A percentile compares a stretch with the other conserved stretches of the same genome.
Conservation (phyloP, 164 flowering plant genomes). For the Piper betle region DNA sequence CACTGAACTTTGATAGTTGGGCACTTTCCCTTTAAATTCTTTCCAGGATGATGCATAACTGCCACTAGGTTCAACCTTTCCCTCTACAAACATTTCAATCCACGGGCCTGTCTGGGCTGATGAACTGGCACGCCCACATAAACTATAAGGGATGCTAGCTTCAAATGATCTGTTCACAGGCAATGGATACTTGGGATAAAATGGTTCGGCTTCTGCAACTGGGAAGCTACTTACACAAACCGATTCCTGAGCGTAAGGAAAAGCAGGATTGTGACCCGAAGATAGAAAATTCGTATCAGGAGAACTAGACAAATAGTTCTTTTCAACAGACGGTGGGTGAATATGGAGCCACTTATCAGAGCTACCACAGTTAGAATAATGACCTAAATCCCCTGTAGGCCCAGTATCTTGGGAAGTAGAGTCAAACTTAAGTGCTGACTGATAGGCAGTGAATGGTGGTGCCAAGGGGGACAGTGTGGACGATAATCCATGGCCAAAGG, state of each 20-base stretch:
- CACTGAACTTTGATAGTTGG: constrained; percentile 1
- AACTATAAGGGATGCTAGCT: background rate
- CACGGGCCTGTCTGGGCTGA: constrained; percentile 4
- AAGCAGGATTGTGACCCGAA: background rate
- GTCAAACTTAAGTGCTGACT: background rate
- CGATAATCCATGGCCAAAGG: constrained; percentile 4
- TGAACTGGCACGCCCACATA: background rate
- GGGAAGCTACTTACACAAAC: background rate
- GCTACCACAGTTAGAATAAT: background rate
- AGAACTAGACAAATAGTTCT: no score
- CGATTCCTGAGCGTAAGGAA: constrained; percentile 1
- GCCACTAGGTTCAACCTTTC: background rate
- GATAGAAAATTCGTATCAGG: background rate
- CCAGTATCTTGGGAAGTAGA: background rate
- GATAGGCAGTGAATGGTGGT: constrained; percentile 12
- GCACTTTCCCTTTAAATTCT: background rate
- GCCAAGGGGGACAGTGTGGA: constrained; percentile 13
- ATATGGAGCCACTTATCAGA: constrained; percentile 5
- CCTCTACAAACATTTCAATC: background rate
- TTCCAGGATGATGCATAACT: background rate
- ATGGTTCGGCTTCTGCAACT: constrained; percentile 3
- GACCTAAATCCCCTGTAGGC: background rate
- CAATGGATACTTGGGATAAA: constrained; percentile 3
- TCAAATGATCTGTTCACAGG: background rate
- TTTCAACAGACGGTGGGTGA: constrained; percentile 3